Conservation (phyloP, 129 eudicot species). For the Pseudognaphalium luteoalbum region DNA sequence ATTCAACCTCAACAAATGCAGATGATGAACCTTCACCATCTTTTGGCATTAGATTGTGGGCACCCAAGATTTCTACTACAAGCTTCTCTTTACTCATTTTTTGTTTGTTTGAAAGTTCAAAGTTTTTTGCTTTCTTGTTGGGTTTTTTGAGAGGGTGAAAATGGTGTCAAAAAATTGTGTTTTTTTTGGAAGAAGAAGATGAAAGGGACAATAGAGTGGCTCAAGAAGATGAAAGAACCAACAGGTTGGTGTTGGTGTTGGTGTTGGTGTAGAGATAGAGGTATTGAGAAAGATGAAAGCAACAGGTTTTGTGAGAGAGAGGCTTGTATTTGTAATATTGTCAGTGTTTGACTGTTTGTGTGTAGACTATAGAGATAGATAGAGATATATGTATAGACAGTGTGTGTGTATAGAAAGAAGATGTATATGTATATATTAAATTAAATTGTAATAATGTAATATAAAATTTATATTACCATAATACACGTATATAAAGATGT, state of each 20-base stretch:
- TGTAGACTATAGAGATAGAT: too few species aligned
- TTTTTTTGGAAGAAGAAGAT: background rate
- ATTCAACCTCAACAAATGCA: constrained; percentile 90
- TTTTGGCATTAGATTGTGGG: constrained; percentile 93
- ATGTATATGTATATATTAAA: too few species aligned
- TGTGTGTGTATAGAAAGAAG: too few species aligned
- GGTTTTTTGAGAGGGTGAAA: background rate
- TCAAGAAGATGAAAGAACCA: constrained; percentile 21
- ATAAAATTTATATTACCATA: too few species aligned
- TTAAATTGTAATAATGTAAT: too few species aligned
- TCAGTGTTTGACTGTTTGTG: too few species aligned
- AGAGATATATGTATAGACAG: too few species aligned
- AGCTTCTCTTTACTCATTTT: constrained; percentile 72
- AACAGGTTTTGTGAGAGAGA: background rate
- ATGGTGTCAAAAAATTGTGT: constrained; percentile 9
- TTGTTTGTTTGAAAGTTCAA: background rate
- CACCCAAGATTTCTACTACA: constrained; percentile 90
- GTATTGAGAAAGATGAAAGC: constrained; percentile 10
- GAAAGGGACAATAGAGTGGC: constrained; percentile 35
- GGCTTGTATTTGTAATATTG: background rate
- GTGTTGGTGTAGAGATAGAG: background rate
- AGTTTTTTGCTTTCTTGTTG: background rate
- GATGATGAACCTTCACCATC: constrained; percentile 97
- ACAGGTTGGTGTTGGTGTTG: background rate
- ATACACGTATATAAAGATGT: too few species aligned